Evolutionary conservation across 2,329 filamentous ascomycete genomes (phyloP), one percentile per base, ranked within the genome.

Genomic region (Cladorrhinum sp.): DNA sequence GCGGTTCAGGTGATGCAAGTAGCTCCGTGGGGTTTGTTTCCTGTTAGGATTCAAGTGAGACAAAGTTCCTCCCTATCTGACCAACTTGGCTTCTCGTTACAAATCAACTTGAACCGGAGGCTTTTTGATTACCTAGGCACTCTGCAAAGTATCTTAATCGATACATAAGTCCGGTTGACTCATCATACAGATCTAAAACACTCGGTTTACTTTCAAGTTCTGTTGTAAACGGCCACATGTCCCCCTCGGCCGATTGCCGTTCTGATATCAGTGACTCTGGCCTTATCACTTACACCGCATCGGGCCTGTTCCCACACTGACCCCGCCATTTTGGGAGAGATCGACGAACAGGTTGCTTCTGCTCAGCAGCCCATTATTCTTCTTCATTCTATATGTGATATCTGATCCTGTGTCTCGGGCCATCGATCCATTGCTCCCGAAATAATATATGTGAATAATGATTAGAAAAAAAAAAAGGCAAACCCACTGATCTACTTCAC

Each of bases 251-350:
- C 41, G 41, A 45, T 12, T 18, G 41, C 41, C 3, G 20, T 12
- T 45, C 18, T 45, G 41, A 13, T 45, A 45, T 7, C 18, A 22
- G 41, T 22, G 41, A 45, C 41, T 45, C 18, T 22, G 41, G 41
- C 41, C 41, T 45, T 45, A 45, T 45, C 41, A 45, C 41, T 45
- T 45, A 45, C 41, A 45, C 41, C 41, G 41, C 41, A 45, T 45
- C 41, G 41, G 41, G 16, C 41, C 16, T 45, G 41, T 45, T 45
- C n/a, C 41, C 18, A 63, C 61, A 53, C 56, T 36, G 32, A 36
- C 16, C 41, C 41, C 18, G 41, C 41, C 41, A 45, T 45, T 45
- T 45, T 45, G n/a, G n/a, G n/a, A 45, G 41, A 45, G 41, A 45
- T 45, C 18, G 41, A 45, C 41, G 41, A 18, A 45, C 41, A 12